Conservation (phyloP, 2,329 filamentous ascomycete species). For the Cladophialophora chaetospira region DNA sequence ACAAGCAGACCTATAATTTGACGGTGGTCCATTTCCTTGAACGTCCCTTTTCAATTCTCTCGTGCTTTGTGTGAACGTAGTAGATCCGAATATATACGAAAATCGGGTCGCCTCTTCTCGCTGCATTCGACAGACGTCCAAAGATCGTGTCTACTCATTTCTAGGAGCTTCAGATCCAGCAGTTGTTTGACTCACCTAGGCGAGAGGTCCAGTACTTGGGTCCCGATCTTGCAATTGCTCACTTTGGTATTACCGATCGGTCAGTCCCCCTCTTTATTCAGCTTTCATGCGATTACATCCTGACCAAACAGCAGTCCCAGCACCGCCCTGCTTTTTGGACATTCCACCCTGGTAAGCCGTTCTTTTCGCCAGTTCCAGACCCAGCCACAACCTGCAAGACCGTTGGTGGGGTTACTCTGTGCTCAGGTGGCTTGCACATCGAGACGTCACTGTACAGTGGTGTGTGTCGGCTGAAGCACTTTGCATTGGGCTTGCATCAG, state of each 20-base stretch:
- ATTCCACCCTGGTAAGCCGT: not conserved
- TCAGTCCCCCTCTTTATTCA: not conserved
- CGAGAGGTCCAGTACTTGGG: no score
- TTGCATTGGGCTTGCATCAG: not conserved
- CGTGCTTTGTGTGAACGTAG: not conserved
- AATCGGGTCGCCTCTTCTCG: no score
- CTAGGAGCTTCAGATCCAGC: not conserved
- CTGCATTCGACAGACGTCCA: no score
- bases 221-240: no score
- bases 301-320: not conserved
- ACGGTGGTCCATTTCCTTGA: not conserved
- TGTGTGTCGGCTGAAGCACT: not conserved
- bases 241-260: not conserved
- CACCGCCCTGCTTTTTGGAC: not conserved
- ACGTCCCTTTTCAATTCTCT: not conserved
- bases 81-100: not conserved
- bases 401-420: not conserved
- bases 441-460: slow-evolving; percentile 1
- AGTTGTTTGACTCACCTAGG: no score
- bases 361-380: not conserved
- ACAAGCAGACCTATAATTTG: slow-evolving; percentile 1
- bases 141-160: not conserved
- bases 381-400: slow-evolving; percentile 1
- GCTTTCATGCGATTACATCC: not conserved
- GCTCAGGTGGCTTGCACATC: not conserved